These are phyloP conservation scores for Serendipita sp. DNA, from an alignment of 768 basidiomycete species.

Conservation along the genomic window DNA sequence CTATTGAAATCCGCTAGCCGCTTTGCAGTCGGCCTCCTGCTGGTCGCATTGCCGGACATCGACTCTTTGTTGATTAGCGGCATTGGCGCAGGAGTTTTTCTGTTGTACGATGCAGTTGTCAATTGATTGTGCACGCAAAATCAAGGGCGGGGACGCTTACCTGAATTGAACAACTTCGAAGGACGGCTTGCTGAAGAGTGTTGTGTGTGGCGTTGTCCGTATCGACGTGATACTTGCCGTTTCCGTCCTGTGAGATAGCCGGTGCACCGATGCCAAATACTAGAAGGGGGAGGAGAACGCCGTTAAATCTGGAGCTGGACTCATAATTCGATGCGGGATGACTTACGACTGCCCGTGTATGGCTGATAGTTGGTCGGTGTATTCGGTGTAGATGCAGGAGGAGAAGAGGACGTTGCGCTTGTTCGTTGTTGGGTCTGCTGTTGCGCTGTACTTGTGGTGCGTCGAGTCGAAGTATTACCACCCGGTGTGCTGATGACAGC, in stretches of 20 bases:
- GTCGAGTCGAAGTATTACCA: background rate
- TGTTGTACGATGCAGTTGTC: background rate
- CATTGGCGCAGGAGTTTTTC: conserved; percentile 4
- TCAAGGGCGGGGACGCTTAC: background rate
- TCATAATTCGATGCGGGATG: background rate
- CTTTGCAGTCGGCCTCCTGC: background rate
- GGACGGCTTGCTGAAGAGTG: background rate
- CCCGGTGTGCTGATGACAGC: too few species aligned
- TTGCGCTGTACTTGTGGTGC: background rate
- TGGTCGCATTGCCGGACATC: background rate
- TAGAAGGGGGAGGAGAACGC: background rate
- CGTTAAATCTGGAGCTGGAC: too few species aligned
- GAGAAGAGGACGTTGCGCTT: background rate
- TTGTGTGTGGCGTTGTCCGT: too few species aligned
- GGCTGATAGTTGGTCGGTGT: background rate
- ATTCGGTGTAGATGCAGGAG: background rate
- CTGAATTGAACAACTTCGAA: conserved; percentile 2
- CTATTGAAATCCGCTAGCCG: background rate
- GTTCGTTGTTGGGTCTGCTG: conserved; percentile 1
- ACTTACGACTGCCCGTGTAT: background rate
- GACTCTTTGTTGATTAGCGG: background rate
- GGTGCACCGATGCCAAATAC: background rate
- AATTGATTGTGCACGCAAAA: background rate
- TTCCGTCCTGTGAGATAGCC: background rate
- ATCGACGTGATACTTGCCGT: background rate